phyloP scores from a whole-genome alignment of 2,329 filamentous ascomycete species.

The Xylariomycetidae sp. region DNA sequence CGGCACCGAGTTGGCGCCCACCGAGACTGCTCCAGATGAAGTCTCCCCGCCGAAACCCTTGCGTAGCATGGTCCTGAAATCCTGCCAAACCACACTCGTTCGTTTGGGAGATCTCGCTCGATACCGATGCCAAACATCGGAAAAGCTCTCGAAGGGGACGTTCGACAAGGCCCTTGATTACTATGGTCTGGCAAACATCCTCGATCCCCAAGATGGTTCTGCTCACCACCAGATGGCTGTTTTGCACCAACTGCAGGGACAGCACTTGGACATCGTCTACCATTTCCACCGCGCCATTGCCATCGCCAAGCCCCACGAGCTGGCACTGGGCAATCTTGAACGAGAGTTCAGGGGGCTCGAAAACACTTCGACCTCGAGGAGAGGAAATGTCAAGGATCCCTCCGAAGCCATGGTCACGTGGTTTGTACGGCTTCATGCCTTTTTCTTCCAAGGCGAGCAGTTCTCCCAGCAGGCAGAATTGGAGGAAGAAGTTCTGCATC shows the following conservation, averaged over 20 bases:
- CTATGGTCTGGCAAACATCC: conserved; percentile 73
- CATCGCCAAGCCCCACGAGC: conserved; percentile 66
- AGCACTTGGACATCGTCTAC: conserved; percentile 81
- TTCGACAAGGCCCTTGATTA: conserved; percentile 78
- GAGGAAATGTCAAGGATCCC: conserved; percentile 40
- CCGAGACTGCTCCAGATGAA: conserved; percentile 37
- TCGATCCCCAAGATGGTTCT: conserved; percentile 72
- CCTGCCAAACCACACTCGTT: conserved; percentile 78
- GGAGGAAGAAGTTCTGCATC: conserved; percentile 77
- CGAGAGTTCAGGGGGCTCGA: conserved; percentile 63
- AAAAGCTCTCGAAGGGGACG: conserved; percentile 58
- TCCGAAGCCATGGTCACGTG: conserved; percentile 65
- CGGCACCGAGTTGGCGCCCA: conserved; percentile 37
- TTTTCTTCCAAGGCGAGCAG: conserved; percentile 70
- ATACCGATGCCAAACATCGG: conserved; percentile 71
- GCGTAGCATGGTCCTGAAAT: conserved; percentile 56
- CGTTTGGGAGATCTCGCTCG: conserved; percentile 85
- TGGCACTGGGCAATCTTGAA: conserved; percentile 70
- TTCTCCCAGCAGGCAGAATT: conserved; percentile 74
- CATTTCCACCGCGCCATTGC: conserved; percentile 81
- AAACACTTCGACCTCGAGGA: conserved; percentile 28
- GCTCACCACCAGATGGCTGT: conserved; percentile 90
- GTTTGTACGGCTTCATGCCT: conserved; percentile 82
- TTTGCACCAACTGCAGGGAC: conserved; percentile 68
- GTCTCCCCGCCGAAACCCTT: conserved; percentile 38